These are phyloP conservation scores for Pseudogymnoascus sp. DNA, from an alignment of 2,329 filamentous ascomycete species.

Conservation along the genomic window DNA sequence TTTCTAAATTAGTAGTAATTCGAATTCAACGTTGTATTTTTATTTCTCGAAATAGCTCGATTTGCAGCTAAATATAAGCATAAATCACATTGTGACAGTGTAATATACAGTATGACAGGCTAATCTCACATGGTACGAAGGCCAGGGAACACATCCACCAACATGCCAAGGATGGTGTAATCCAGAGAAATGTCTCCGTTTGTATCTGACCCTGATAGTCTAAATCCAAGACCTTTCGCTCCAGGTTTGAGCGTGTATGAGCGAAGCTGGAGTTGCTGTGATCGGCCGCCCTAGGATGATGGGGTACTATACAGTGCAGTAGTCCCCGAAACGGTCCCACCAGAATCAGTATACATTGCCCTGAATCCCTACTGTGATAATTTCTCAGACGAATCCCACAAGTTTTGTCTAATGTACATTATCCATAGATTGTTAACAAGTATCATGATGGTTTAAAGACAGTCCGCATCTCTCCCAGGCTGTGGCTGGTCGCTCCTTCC, in stretches of 20 bases:
- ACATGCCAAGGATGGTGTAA: not conserved
- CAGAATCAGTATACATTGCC: not conserved
- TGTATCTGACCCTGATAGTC: not conserved
- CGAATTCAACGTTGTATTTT: not conserved
- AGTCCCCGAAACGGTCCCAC: not conserved
- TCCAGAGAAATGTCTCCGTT: not conserved
- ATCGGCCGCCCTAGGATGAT: not conserved
- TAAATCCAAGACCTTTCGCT: not conserved
- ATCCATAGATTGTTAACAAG: not conserved
- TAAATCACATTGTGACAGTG: not conserved
- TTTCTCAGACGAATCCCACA: not conserved
- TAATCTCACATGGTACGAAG: not conserved
- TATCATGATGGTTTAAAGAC: not conserved
- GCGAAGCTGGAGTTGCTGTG: not conserved
- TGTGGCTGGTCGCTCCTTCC: not conserved
- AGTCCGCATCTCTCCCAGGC: not conserved
- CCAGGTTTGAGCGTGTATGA: not conserved
- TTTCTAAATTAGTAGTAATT: not conserved
- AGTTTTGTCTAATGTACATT: not conserved
- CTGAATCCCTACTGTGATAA: not conserved
- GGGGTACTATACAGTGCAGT: not conserved
- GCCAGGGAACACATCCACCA: not conserved
- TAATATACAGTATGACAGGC: not conserved
- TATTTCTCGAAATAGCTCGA: not conserved
- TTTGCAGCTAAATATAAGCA: slow-evolving; percentile 7